A percentile compares a stretch with the other conserved stretches of the same genome.
phyloP scores from a whole-genome alignment of 192 early-diverging fungal species.

The Coemansia sp. region DNA sequence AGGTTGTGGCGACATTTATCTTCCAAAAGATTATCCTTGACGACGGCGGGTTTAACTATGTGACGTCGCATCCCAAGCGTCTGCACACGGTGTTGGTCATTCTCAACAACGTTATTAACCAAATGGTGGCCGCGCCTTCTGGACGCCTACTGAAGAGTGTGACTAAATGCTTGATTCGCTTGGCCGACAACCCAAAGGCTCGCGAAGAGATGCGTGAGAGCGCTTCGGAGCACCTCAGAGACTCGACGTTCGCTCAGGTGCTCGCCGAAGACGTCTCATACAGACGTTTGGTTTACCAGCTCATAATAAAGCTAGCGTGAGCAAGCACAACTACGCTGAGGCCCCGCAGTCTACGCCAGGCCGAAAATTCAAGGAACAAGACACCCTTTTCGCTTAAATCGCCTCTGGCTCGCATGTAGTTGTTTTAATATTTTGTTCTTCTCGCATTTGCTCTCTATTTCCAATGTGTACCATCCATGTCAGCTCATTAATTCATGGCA shows the following conservation, averaged over 20 bases:
- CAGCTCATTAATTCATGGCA: background rate
- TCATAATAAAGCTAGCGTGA: slow-evolving; percentile 46
- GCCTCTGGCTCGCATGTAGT: background rate
- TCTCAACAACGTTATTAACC: slow-evolving; percentile 87
- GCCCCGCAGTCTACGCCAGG: background rate
- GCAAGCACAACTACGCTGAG: background rate
- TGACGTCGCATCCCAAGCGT: slow-evolving; percentile 55
- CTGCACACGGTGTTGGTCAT: slow-evolving; percentile 95
- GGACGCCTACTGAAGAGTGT: slow-evolving; percentile 90
- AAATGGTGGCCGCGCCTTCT: slow-evolving; percentile 80
- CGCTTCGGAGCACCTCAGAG: slow-evolving; percentile 81
- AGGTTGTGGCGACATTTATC: slow-evolving; percentile 99
- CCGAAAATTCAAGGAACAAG: no score
- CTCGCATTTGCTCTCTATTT: background rate
- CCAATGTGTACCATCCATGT: slow-evolving; percentile 1
- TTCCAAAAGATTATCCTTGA: slow-evolving; percentile 95
- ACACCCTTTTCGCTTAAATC: background rate
- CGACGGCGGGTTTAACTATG: slow-evolving; percentile 75
- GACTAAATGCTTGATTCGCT: slow-evolving; percentile 83
- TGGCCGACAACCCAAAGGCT: slow-evolving; percentile 90
- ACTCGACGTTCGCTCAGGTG: slow-evolving; percentile 77
- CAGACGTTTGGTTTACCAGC: slow-evolving; percentile 73
- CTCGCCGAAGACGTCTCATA: slow-evolving; percentile 89
- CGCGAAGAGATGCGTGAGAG: slow-evolving; percentile 88
- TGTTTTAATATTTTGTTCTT: background rate